These are phyloP conservation scores for Athelia sp. DNA, from an alignment of 1,284 basidiomycete genomes.

Conservation along the genomic window DNA sequence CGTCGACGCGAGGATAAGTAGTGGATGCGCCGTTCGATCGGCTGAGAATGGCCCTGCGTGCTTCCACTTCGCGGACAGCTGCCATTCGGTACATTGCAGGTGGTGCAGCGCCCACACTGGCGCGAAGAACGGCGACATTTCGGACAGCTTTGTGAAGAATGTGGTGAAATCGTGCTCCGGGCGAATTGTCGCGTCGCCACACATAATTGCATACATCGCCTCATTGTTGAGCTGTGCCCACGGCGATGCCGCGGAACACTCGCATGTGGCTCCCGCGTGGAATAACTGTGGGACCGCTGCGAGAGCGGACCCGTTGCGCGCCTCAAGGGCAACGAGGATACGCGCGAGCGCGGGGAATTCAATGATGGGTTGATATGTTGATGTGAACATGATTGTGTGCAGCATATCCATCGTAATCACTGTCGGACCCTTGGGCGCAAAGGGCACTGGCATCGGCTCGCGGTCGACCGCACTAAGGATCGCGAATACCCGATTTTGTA, in stretches of 20 bases:
- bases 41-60: not conserved
- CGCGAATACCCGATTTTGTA: slow-evolving; percentile 10
- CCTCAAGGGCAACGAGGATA: not conserved
- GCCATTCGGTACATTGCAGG: not conserved
- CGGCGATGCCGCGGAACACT: not conserved
- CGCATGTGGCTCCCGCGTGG: not conserved
- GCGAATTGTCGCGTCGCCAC: not conserved
- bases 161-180: not conserved
- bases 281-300: not conserved
- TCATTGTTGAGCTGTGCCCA: not conserved
- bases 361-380: not conserved
- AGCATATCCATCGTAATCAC: slow-evolving; percentile 1
- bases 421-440: not conserved
- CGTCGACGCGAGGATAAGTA: not conserved
- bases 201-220: not conserved
- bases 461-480: not conserved
- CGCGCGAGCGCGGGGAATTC: not conserved
- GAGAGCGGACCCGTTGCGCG: not conserved
- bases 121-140: not conserved
- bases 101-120: not conserved
- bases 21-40: not conserved
- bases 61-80: not conserved
- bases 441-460: not conserved
- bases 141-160: not conserved
- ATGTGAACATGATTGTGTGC: not conserved